Evolutionary conservation across 805 yeast genomes (phyloP).

Genomic region (Myxozyma kluyveri): DNA sequence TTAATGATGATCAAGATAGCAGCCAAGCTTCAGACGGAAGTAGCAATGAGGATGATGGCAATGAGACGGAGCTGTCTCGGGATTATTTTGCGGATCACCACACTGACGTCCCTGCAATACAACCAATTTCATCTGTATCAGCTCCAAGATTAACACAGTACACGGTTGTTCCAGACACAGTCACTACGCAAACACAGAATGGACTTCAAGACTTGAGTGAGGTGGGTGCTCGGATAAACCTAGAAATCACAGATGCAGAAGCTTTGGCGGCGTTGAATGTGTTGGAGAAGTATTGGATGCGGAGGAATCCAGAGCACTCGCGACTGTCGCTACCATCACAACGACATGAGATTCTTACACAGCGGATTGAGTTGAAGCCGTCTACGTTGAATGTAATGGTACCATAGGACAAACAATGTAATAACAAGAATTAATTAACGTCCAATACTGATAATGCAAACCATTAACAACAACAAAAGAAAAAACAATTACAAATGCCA

Average conservation of each 20-base stretch:
- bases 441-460: no score
- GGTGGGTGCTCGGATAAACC: background rate
- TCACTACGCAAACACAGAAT: background rate
- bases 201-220: background rate
- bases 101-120: no score
- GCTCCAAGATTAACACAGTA: background rate
- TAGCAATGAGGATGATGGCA: no score
- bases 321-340: conserved; percentile 16
- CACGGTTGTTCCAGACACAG: background rate
- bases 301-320: conserved; percentile 14
- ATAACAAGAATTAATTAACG: background rate
- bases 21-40: no score
- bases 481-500: background rate
- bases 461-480: background rate
- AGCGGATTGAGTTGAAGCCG: background rate
- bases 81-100: no score
- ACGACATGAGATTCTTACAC: conserved; percentile 20
- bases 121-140: no score
- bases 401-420: background rate
- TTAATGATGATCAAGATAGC: no score
- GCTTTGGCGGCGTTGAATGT: conserved; percentile 19
- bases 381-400: background rate
- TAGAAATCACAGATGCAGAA: conserved; percentile 6
- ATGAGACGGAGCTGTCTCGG: no score
- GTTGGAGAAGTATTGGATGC: conserved; percentile 22